These are phyloP conservation scores for Pulveroboletus sp. DNA, from an alignment of 768 basidiomycete genomes.

Conservation along the genomic window DNA sequence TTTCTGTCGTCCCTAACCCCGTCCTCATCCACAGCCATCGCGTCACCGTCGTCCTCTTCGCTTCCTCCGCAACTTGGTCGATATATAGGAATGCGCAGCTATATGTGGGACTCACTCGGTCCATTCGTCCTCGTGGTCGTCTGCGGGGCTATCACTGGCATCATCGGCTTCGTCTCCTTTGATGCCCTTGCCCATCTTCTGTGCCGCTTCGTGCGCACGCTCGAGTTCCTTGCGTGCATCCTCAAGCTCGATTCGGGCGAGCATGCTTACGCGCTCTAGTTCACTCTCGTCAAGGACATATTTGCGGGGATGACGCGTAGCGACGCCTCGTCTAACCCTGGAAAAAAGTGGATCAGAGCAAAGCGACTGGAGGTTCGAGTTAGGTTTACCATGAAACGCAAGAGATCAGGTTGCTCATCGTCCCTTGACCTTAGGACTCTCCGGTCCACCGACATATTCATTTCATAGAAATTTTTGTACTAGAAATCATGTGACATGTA, in stretches of 20 bases:
- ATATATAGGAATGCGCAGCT: slow-evolving; percentile 6
- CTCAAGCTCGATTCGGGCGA: slow-evolving; percentile 85
- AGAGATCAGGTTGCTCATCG: slow-evolving; percentile 75
- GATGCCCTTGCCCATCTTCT: slow-evolving; percentile 62
- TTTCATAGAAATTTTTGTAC: slow-evolving; percentile 4
- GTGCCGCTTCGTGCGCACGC: slow-evolving; percentile 71
- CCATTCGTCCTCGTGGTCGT: slow-evolving; percentile 60
- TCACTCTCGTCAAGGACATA: slow-evolving; percentile 91
- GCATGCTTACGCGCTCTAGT: slow-evolving; percentile 80
- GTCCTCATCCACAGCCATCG: slow-evolving; percentile 55
- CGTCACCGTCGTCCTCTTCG: slow-evolving; percentile 46
- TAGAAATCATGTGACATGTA: slow-evolving; percentile 14
- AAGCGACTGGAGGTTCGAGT: not conserved
- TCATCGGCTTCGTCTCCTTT: slow-evolving; percentile 67
- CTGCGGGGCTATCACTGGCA: slow-evolving; percentile 35
- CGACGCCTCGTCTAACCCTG: slow-evolving; percentile 78
- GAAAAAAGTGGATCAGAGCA: not conserved
- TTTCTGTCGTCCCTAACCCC: slow-evolving; percentile 26
- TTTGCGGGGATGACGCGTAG: slow-evolving; percentile 71
- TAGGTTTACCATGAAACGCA: slow-evolving; percentile 51
- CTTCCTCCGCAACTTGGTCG: slow-evolving; percentile 27
- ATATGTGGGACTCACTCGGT: slow-evolving; percentile 68
- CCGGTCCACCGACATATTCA: not conserved
- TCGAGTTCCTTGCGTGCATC: slow-evolving; percentile 85
- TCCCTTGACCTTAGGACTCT: slow-evolving; percentile 1